Conservation (phyloP, 2,329 filamentous ascomycete species). For the Xylaria sp. region DNA sequence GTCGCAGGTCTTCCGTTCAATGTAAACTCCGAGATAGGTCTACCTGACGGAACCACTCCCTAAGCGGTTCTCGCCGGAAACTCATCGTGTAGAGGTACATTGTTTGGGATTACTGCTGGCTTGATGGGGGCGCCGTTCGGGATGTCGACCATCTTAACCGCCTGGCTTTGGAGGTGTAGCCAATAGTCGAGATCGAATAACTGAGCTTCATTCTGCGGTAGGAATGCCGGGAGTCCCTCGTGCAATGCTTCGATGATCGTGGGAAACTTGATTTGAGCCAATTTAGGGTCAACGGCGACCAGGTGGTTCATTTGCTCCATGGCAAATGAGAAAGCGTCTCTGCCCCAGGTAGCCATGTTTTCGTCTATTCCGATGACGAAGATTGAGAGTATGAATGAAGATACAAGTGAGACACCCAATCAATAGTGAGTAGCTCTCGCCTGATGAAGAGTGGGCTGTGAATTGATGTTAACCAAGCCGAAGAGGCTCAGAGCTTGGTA, state of each 20-base stretch:
- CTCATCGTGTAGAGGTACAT: neutral
- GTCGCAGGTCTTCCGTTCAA: neutral
- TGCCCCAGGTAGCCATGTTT: neutral
- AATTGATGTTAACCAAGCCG: neutral
- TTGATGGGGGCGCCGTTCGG: neutral
- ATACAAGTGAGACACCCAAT: neutral
- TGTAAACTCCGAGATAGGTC: neutral
- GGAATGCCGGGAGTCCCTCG: neutral
- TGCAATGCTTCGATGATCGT: neutral
- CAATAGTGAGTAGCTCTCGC: neutral
- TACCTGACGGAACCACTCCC: conserved; percentile 8
- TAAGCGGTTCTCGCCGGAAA: neutral
- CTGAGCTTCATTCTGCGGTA: neutral
- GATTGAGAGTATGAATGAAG: neutral
- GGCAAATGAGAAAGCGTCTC: neutral
- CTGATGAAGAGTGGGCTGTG: neutral
- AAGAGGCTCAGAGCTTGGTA: neutral
- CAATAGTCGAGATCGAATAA: neutral
- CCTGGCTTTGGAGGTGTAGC: neutral
- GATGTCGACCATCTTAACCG: neutral
- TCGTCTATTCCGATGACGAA: neutral
- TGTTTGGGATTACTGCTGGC: neutral
- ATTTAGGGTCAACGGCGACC: neutral
- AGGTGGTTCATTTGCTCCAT: neutral
- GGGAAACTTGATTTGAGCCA: neutral